phyloP scores from a whole-genome alignment of 495 filamentous ascomycete genomes.

The Neurospora sp. region DNA sequence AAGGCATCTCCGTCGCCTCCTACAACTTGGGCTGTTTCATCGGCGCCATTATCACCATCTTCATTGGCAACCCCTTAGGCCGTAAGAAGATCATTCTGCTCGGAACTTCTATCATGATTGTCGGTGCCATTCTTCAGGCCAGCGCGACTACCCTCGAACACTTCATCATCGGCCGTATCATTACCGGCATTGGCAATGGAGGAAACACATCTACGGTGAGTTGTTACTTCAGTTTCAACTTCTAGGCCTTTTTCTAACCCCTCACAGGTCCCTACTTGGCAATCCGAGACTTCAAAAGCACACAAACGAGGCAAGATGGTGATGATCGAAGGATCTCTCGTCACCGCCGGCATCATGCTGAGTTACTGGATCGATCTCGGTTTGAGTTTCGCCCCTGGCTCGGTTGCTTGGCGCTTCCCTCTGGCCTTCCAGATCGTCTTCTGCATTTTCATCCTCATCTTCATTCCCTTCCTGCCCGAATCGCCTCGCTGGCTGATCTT shows the following conservation, averaged over 20 bases:
- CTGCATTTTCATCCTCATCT: conserved; percentile 43
- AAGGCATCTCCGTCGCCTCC: conserved; percentile 33
- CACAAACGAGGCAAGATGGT: conserved; percentile 66
- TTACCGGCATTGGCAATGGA: conserved; percentile 27
- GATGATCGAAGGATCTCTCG: conserved; percentile 67
- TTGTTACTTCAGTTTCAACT: neutral
- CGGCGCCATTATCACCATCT: conserved; percentile 58
- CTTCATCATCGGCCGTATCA: conserved; percentile 52
- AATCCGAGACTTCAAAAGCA: conserved; percentile 66
- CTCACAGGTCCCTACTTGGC: conserved; percentile 60
- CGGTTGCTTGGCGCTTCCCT: conserved; percentile 65
- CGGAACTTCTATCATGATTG: conserved; percentile 57
- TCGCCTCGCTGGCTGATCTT: conserved; percentile 54
- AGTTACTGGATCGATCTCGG: conserved; percentile 71
- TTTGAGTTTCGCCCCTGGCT: conserved; percentile 51
- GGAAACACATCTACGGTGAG: conserved; percentile 38
- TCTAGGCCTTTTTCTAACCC: conserved; percentile 32
- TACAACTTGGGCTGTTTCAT: conserved; percentile 74
- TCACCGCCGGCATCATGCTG: conserved; percentile 61
- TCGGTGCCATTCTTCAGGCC: conserved; percentile 57
- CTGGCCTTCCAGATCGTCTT: conserved; percentile 55
- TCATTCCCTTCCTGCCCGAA: conserved; percentile 51
- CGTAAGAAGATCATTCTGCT: conserved; percentile 59
- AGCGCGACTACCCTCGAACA: conserved; percentile 39
- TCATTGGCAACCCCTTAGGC: conserved; percentile 60